Percentiles rank a stretch among this genome's conserved stretches.
These are phyloP conservation scores for Pontederia paniculata DNA, from an alignment of 176 grass and related monocot species.

Conservation along the genomic window DNA sequence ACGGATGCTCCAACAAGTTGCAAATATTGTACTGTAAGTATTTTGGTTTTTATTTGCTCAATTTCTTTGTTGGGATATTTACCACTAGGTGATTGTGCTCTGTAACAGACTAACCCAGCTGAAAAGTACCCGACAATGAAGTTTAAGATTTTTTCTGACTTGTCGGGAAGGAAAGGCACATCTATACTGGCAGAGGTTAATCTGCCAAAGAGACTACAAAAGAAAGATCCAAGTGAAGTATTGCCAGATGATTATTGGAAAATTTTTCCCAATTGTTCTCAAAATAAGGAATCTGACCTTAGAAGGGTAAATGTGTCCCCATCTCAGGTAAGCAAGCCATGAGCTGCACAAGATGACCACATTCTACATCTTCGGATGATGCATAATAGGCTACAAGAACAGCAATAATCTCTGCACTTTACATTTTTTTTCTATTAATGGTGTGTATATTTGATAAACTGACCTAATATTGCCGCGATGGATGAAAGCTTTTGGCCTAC, in stretches of 20 bases:
- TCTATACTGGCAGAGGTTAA: conserved; percentile 63
- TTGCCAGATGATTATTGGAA: conserved; percentile 82
- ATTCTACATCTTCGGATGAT: no score
- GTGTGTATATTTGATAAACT: no score
- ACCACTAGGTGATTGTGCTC: conserved; percentile 6
- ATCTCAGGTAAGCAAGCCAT: conserved; percentile 43
- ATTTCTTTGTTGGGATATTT: conserved; percentile 18
- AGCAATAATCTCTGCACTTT: no score
- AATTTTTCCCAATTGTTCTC: conserved; percentile 58
- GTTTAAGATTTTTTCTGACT: conserved; percentile 35
- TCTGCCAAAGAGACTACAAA: conserved; percentile 42
- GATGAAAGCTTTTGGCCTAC: no score
- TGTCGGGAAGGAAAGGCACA: conserved; percentile 30
- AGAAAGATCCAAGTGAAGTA: conserved; percentile 38
- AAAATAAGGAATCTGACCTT: conserved; percentile 28
- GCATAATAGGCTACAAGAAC: no score
- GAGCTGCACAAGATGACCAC: no score
- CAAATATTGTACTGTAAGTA: conserved; percentile 85
- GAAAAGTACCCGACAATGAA: conserved; percentile 52
- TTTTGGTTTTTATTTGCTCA: conserved; percentile 16
- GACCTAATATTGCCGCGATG: no score
- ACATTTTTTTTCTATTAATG: no score
- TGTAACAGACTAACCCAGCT: conserved; percentile 39
- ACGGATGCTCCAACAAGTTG: conserved; percentile 37
- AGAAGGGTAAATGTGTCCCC: conserved; percentile 60